A percentile compares a stretch with the other conserved stretches of the same genome.
Evolutionary conservation across 352 stramenopile genomes (phyloP).

Genomic region (Hyaloperonospora arabidopsidis): DNA sequence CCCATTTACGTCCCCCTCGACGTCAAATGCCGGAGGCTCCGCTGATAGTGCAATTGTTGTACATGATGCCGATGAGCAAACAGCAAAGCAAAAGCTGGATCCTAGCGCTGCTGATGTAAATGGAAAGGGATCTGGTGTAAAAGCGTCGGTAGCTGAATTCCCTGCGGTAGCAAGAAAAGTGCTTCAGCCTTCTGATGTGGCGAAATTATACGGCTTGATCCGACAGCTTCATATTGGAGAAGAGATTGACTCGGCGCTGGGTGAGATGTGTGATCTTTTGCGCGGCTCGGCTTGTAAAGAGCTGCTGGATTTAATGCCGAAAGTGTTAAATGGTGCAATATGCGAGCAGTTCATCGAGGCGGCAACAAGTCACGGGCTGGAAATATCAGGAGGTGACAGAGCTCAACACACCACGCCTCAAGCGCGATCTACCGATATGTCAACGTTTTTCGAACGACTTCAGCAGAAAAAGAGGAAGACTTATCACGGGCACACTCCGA

Average conservation of each 20-base stretch:
- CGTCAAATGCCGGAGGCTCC: conserved; percentile 2
- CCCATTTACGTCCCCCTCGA: conserved; percentile 40
- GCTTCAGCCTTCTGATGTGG: conserved; percentile 40
- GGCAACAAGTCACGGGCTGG: conserved; percentile 32
- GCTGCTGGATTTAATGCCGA: conserved; percentile 54
- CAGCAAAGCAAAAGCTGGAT: conserved; percentile 25
- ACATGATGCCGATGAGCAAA: conserved; percentile 20
- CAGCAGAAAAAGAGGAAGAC: conserved; percentile 59
- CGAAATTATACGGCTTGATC: conserved; percentile 52
- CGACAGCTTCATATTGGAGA: conserved; percentile 37
- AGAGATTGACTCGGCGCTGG: conserved; percentile 37
- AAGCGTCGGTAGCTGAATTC: conserved; percentile 31
- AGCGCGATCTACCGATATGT: conserved; percentile 14
- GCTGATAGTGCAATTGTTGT: conserved; percentile 14
- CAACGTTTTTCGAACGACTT: conserved; percentile 59
- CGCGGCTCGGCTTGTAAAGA: conserved; percentile 34
- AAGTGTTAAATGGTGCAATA: conserved; percentile 46
- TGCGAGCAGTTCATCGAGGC: conserved; percentile 38
- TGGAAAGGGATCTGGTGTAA: conserved; percentile 11
- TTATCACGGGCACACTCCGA: conserved; percentile 22
- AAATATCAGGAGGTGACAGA: conserved; percentile 14
- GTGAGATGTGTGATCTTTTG: conserved; percentile 48
- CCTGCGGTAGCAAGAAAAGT: conserved; percentile 44
- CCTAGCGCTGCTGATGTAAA: conserved; percentile 1
- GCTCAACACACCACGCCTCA: conserved; percentile 5